Conservation (phyloP, 331 rosid genomes). For the Acacia pycnantha region DNA sequence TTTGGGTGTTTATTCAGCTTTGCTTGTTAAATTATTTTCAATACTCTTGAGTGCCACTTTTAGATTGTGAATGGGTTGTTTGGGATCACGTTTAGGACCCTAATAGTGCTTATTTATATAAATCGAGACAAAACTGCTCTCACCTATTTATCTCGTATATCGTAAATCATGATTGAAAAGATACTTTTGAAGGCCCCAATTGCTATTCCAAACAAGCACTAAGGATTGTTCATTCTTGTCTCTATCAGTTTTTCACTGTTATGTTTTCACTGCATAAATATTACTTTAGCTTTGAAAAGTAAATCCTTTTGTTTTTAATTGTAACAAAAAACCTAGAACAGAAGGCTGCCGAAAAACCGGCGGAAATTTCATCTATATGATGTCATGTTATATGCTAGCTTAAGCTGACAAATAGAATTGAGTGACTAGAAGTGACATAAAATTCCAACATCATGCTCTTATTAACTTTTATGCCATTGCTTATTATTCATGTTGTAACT, state of each 20-base stretch:
- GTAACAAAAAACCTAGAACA: background rate
- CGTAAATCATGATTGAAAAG: too few relatives aligned
- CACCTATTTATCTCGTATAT: too few relatives aligned
- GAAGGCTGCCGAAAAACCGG: background rate
- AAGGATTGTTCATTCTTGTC: background rate
- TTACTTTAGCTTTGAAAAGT: background rate
- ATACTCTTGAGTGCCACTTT: background rate
- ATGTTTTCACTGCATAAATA: background rate
- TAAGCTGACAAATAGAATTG: slow-evolving; percentile 6
- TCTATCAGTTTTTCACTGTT: slow-evolving; percentile 8
- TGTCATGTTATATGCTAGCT: slow-evolving; percentile 11
- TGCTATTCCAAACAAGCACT: too few relatives aligned
- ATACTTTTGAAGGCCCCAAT: too few relatives aligned
- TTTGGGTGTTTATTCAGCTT: background rate
- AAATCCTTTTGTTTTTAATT: background rate
- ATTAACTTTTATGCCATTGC: background rate
- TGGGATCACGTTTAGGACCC: too few relatives aligned
- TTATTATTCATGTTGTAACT: slow-evolving; percentile 27
- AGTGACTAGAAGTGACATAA: slow-evolving; percentile 7
- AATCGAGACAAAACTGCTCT: too few relatives aligned
- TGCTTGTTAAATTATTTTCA: slow-evolving; percentile 15
- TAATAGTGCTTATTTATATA: too few relatives aligned
- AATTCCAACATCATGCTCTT: slow-evolving; percentile 12
- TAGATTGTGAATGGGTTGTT: background rate
- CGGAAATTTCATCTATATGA: background rate